phyloP scores from a whole-genome alignment of 305 asterid genomes.

The Solanum chacoense region DNA sequence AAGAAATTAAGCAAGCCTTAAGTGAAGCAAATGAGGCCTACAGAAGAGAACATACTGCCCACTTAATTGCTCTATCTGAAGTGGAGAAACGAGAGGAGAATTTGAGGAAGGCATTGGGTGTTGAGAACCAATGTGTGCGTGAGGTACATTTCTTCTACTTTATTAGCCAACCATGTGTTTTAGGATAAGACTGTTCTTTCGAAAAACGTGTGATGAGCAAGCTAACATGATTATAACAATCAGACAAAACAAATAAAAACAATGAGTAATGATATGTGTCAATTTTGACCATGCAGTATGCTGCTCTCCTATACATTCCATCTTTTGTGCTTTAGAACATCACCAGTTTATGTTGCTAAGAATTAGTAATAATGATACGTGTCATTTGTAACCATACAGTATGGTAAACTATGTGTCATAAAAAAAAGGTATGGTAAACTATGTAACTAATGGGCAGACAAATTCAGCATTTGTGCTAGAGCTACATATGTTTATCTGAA shows the following conservation, averaged over 20 bases:
- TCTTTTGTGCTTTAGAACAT: neutral
- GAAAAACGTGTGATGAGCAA: neutral
- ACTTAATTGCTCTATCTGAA: constrained; percentile 59
- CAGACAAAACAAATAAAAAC: neutral
- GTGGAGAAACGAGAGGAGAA: constrained; percentile 88
- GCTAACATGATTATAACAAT: neutral
- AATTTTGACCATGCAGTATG: neutral
- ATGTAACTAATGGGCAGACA: neutral
- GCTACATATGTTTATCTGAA: neutral
- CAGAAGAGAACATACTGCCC: constrained; percentile 61
- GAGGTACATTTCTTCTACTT: constrained; percentile 51
- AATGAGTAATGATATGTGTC: neutral
- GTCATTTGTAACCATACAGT: neutral
- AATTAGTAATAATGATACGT: neutral
- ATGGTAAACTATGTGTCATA: neutral
- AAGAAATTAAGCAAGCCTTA: constrained; percentile 52
- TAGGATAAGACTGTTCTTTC: neutral
- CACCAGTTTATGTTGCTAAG: neutral
- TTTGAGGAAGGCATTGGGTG: constrained; percentile 86
- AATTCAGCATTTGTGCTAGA: neutral
- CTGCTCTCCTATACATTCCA: neutral
- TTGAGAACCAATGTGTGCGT: constrained; percentile 79
- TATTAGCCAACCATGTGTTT: neutral
- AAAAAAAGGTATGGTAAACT: neutral
- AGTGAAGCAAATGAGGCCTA: constrained; percentile 46